These are phyloP conservation scores for Raphanus hybrid DNA, from an alignment of 441 rosid species.

Conservation along the genomic window DNA sequence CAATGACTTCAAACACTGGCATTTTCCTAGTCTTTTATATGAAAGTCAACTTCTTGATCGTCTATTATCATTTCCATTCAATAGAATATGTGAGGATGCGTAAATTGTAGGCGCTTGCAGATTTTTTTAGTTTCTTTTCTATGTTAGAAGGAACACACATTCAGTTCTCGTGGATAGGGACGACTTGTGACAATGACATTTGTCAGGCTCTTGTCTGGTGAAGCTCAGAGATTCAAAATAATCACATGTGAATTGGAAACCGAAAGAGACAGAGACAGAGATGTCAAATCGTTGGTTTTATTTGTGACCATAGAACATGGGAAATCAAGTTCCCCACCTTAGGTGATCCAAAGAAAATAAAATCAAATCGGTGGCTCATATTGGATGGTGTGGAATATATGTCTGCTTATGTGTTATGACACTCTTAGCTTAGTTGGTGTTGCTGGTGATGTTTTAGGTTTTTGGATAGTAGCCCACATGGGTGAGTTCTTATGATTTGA, in stretches of 20 bases:
- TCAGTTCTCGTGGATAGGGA: slow-evolving; percentile 27
- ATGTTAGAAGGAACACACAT: slow-evolving; percentile 33
- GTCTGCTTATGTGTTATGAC: slow-evolving; percentile 41
- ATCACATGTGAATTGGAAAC: slow-evolving; percentile 32
- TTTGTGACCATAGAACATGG: slow-evolving; percentile 55
- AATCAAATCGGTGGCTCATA: slow-evolving; percentile 38
- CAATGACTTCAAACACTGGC: background rate
- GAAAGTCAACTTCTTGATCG: slow-evolving; percentile 17
- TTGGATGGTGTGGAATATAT: slow-evolving; percentile 39
- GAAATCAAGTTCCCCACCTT: slow-evolving; percentile 39
- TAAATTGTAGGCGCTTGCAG: slow-evolving; percentile 17
- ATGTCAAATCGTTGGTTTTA: slow-evolving; percentile 36
- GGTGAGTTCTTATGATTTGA: slow-evolving; percentile 28
- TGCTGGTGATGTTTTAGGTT: slow-evolving; percentile 41
- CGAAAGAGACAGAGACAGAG: slow-evolving; percentile 32
- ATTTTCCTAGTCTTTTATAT: background rate
- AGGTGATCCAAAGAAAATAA: slow-evolving; percentile 29
- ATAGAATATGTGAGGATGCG: slow-evolving; percentile 31
- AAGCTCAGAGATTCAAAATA: slow-evolving; percentile 11
- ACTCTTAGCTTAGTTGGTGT: slow-evolving; percentile 38
- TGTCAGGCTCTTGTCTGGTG: slow-evolving; percentile 36
- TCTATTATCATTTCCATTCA: slow-evolving; percentile 20
- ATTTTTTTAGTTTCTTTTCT: slow-evolving; percentile 21
- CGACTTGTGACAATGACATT: slow-evolving; percentile 32
- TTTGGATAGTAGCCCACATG: slow-evolving; percentile 46